Evolutionary conservation across 2,329 filamentous ascomycete species (phyloP), one percentile per base, ranked within the genome.

Genomic region (Corniculantispora saksenae): DNA sequence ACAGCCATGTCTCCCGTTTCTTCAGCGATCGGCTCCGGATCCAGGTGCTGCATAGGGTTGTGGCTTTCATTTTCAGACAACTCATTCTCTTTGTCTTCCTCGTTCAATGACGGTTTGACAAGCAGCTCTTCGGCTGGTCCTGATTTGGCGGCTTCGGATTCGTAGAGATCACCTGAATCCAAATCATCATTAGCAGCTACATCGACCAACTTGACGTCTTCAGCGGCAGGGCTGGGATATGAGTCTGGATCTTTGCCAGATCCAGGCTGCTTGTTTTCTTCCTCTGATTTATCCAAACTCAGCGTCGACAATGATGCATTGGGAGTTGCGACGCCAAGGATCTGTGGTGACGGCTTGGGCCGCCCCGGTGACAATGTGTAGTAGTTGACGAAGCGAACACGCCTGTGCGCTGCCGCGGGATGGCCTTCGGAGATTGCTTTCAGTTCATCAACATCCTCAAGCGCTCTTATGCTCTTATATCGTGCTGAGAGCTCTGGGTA

Each of bases 361-460:
- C 87, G 83, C 3, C 93, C 93, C 12, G 90, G 90, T 69, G 91
- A 93, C n/a, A 91, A 85, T 1, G 93, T 97, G 74, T 94, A 97
- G 75, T 97, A 97, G 73, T 97, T 97, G 65, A 92, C 83, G 71
- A 97, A 97, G 19, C 93, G 85, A 13, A 95, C 86, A 61, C 89
- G 82, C 2, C 81, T 79, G 2, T 79, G 71, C 3, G 79, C 66
- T 2, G 66, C 66, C 15, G 60, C 45, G 2, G 69, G 65, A 21
- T 69, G 66, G 1, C 69, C 69, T 54, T 64, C 65, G 32, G 21
- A 69, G 54, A 68, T 62, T 53, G 70, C 68, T 58, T 72, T 76
- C 1, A 84, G 70, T 68, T 90, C 87, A 64, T 91, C 85, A 5
- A 88, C 80, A 72, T 91, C 89, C 73, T 97, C 93, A 12, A 97